Base-by-base conservation (phyloP, 1,139 yeast species). In the Geotrichum citri-aurantii region DNA sequence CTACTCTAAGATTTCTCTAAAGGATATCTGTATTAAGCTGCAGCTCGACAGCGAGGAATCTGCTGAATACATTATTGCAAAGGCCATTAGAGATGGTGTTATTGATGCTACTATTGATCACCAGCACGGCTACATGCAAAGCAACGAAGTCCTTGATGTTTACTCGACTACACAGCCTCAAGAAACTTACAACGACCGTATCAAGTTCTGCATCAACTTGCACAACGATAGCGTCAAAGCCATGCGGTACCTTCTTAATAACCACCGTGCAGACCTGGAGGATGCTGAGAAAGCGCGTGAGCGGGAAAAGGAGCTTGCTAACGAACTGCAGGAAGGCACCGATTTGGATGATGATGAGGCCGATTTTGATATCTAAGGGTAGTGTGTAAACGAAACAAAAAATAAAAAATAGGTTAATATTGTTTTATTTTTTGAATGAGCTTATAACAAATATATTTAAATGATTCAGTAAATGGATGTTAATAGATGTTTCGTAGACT, bases 41-140 rank as follows among this genome's bases (percentile, higher is more conserved):
- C 93, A 88, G 66, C 81, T 95, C 65, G 99, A 93, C 68, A 85
- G 93, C 48, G 99, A 95, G 75, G 93, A 93, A 71, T 86, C 92
- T 66, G 96, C 97, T 1, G 99, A 95, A 75, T 95, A 93, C 72
- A 92, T 93, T 71, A 97, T 93, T 42, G 89, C 97, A 47, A 93
- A 95, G 76, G 95, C 98, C 42, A 93, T 95, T 62, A 85, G 97
- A 69, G 99, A 95, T 72, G 97, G 97, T 59, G 99, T 95, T 56
- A 90, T 95, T 72, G 99, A 93, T 69, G 99, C 99, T 3, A 83
- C 85, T 57, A 87, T 95, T 65, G 89, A 93, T 71, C 97, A 92
- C 74, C 91, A 89, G 71, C 80, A 83, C 65, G 98, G 98, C 1
- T 92, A 78, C 71, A 91, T 95, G 89, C 93, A 91, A 75, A 87